Base-by-base conservation (phyloP, 139 green algal genomes). In the Chlorella sorokiniana region DNA sequence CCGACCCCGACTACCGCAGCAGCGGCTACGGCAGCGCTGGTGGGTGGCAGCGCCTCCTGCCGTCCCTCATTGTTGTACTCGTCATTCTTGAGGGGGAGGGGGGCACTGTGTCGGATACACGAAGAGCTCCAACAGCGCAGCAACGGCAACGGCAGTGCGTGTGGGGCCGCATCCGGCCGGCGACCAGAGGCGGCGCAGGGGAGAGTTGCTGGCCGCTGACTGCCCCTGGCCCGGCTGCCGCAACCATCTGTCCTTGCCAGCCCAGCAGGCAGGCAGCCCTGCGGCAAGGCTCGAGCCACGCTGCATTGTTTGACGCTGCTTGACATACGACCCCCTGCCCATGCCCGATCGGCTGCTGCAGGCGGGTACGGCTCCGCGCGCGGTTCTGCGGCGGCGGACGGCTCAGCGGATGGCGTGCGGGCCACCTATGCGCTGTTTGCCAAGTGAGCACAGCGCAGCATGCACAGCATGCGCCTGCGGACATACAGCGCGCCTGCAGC, bases 351-450 rank as follows among this genome's bases (percentile, higher is more conserved):
- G 2, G 33, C 22, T 52, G 18, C 2, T 82, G 64, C 63, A 76
- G 65, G 77, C 37, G n/a, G n/a, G n/a, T 51, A 33, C 44, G 45
- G 42, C 14, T 29, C 62, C 18, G 61, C 52, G 2, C 52, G 70
- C 0, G 80, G 74, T 1, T 4, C 9, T 1, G 63, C 61, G 31
- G 29, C 40, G 14, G 72, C 56, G 0, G 72, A 79, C 41, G 59
- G 56, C 0, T 81, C 82, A 0, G 76, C 81, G 22, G 86, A 89
- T 41, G 86, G 86, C 18, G 65, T 89, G 59, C 76, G 85, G 27
- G 78, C 82, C 33, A 89, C 86, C 0, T 89, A 89, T 45, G 51
- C 38, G 4, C 75, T 86, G 9, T 85, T 89, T 68, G 52, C 77
- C n/a, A 62, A 70, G 54, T 79, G 73, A 79, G 73, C 37, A 10